These are phyloP conservation scores for Luffa aegyptiaca DNA, from an alignment of 306 rosid species.

Conservation along the genomic window DNA sequence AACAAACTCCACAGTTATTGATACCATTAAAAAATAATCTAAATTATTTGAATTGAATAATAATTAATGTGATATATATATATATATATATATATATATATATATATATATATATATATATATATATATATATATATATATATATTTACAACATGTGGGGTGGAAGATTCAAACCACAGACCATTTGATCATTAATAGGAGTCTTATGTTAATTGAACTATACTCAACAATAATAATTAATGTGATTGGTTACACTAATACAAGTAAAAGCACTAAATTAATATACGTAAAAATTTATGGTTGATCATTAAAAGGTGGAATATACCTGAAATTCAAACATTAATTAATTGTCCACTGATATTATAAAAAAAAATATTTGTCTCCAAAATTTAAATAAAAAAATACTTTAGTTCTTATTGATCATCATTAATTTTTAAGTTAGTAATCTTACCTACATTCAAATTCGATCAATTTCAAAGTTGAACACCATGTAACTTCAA, in stretches of 20 bases:
- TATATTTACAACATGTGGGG: no score
- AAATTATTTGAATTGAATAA: neutral
- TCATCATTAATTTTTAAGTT: no score
- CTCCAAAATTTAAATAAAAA: neutral
- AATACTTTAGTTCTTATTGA: no score
- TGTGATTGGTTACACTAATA: neutral
- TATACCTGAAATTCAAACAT: neutral
- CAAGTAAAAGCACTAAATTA: neutral
- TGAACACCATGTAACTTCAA: neutral
- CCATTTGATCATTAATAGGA: no score
- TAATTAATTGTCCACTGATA: neutral
- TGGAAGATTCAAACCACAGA: no score
- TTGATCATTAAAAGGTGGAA: neutral
- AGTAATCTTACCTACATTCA: neutral
- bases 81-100: no score
- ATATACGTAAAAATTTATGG: neutral
- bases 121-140: no score
- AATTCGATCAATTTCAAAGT: neutral
- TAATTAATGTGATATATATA: neutral
- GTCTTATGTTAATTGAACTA: no score
- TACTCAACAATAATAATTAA: neutral
- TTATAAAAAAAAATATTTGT: no score
- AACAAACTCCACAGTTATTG: slow-evolving; percentile 3
- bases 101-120: no score
- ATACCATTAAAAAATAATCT: neutral